These are phyloP conservation scores for Nadsonia fulvescens DNA, from an alignment of 805 yeast species.

Conservation along the genomic window DNA sequence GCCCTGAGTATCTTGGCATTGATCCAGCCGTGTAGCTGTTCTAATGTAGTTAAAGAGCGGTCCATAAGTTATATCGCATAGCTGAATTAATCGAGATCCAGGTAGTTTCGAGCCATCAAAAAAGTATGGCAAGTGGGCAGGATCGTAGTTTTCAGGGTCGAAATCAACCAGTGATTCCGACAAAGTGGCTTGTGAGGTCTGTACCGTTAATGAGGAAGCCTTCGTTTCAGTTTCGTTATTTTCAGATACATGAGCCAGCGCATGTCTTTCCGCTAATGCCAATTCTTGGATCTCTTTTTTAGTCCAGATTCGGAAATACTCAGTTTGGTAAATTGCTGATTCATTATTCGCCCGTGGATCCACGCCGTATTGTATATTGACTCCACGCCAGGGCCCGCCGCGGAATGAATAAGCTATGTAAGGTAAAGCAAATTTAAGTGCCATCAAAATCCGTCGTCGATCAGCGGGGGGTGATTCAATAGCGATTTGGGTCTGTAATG, in stretches of 20 bases:
- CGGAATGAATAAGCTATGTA: conserved; percentile 65
- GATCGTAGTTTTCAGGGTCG: too few relatives aligned
- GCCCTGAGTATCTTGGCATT: conserved; percentile 49
- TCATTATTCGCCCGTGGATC: conserved; percentile 45
- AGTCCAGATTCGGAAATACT: conserved; percentile 45
- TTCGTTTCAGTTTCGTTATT: conserved; percentile 15
- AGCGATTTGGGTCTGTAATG: conserved; percentile 69
- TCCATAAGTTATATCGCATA: conserved; percentile 61
- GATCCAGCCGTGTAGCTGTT: conserved; percentile 21
- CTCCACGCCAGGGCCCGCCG: conserved; percentile 90
- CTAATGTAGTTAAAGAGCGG: conserved; percentile 31
- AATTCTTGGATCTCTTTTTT: conserved; percentile 13
- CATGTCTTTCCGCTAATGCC: conserved; percentile 11
- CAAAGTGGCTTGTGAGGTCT: conserved; percentile 25
- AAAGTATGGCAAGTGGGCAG: conserved; percentile 23
- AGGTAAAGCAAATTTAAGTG: conserved; percentile 67
- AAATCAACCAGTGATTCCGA: too few relatives aligned
- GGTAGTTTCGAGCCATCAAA: conserved; percentile 65
- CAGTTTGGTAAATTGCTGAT: conserved; percentile 61
- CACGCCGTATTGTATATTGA: conserved; percentile 60
- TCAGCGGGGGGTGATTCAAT: too few relatives aligned
- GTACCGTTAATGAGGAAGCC: conserved; percentile 6
- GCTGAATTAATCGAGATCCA: conserved; percentile 49
- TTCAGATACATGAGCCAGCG: conserved; percentile 10
- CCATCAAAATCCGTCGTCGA: too few relatives aligned